Evolutionary conservation across 2,329 filamentous ascomycete species (phyloP).

Genomic region (Malbranchea zuffiana): DNA sequence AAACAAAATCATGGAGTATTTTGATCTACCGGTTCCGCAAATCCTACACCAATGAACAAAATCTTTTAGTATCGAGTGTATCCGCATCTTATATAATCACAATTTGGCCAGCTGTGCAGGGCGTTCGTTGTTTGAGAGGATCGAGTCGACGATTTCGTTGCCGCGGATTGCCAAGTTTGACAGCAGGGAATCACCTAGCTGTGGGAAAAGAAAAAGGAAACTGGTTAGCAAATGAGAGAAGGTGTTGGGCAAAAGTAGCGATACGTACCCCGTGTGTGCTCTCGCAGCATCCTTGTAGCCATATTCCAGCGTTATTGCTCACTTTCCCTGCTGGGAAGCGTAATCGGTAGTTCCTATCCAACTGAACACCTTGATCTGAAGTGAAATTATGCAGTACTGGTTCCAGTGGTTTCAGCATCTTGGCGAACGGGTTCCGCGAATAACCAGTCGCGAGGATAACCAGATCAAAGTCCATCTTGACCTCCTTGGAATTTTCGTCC

Average conservation of each 20-base stretch:
- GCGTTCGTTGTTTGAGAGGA: slow-evolving; percentile 12
- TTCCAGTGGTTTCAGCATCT: slow-evolving; percentile 50
- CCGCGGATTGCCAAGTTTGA: slow-evolving; percentile 57
- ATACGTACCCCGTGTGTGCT: slow-evolving; percentile 59
- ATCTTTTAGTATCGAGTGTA: too few species aligned
- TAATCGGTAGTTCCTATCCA: slow-evolving; percentile 69
- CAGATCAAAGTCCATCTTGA: slow-evolving; percentile 42
- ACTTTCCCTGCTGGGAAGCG: slow-evolving; percentile 59
- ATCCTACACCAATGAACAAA: too few species aligned
- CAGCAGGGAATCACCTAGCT: slow-evolving; percentile 66
- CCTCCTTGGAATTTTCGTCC: slow-evolving; percentile 6
- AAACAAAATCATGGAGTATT: too few species aligned
- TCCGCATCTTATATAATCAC: too few species aligned
- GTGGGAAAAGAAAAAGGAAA: slow-evolving; percentile 1
- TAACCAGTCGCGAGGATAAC: slow-evolving; percentile 86
- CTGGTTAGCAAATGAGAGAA: slow-evolving; percentile 1
- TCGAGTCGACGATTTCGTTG: slow-evolving; percentile 15
- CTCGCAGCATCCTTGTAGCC: slow-evolving; percentile 91
- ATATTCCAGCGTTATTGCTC: slow-evolving; percentile 64
- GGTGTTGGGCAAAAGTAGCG: neutral
- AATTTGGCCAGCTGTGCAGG: slow-evolving; percentile 13
- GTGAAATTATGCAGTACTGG: slow-evolving; percentile 7
- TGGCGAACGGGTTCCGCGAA: slow-evolving; percentile 62
- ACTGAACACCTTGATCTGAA: slow-evolving; percentile 32
- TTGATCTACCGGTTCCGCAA: too few species aligned